Evolutionary conservation across 73 alveolate species (phyloP), one percentile per base, ranked within the genome.

Genomic region (Paramecium sonneborni): DNA sequence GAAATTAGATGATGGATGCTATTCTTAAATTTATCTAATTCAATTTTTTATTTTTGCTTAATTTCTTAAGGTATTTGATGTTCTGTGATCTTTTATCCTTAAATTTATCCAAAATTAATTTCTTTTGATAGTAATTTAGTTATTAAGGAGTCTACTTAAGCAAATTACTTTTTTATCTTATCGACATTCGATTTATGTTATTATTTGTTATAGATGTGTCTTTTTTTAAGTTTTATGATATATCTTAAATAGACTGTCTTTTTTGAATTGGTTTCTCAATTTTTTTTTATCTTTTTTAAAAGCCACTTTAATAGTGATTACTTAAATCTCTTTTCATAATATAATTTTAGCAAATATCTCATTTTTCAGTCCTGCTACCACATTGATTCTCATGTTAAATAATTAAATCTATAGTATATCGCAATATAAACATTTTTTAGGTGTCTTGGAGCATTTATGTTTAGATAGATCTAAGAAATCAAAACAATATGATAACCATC

Each of bases 291-390:
- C 0, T 52, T 21, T 52, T 1, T 18, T 52, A 18, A 52, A 20
- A 15, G 30, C 68, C 15, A n/a, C 23, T 52, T 21, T 52, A 3
- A 52, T 79, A 3, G 15, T 79, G 90, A 0, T 6, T 44, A 15
- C 3, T 62, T 24, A 43, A 34, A 34, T 79, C 90, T 46, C 74
- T 43, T 11, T 38, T 30, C 90, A 79, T 79, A 7, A 79, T 24
- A 6, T 32, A 39, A 23, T 15, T 79, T 12, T 46, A 37, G 56
- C 90, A 79, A 12, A 79, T 44, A 2, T 38, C 6, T 11, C 90
- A 79, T 11, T 79, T 79, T 23, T 46, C 69, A 11, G 90, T 79
- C 18, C 90, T 38, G 15, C 90, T 79, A 18, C 90, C 90, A 79
- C 90, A 79, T 12, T 30, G 62, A 24, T 79, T 79, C 32, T 79